Base-by-base conservation (phyloP, 352 stramenopile genomes). In the Pythium monospermum region DNA sequence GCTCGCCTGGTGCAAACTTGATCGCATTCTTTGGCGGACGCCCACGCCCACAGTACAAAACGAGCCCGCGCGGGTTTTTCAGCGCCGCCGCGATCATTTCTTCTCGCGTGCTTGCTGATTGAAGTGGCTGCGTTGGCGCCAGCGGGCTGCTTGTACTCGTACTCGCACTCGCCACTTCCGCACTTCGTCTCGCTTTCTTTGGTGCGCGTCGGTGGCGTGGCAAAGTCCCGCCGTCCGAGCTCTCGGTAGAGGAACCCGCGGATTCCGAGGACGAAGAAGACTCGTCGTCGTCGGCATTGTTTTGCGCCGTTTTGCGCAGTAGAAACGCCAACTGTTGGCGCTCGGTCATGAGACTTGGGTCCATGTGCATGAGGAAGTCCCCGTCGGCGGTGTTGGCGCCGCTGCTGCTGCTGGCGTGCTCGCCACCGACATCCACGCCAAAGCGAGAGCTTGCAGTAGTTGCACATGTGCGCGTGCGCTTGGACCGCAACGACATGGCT, bases 341-440 rank as follows among this genome's bases (percentile, higher is more conserved):
- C 68, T 91, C 80, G 45, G 80, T 91, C 80, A 91, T 91, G 30
- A 85, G 62, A 35, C 69, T 85, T 31, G 75, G 70, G 52, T 91
- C 66, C 64, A 82, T 55, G 35, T 57, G 46, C 39, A 63, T 32
- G n/a, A 32, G 50, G 18, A 59, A 39, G 51, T 68, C 55, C 42
- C 47, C 27, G 36, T 46, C 53, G 32, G 25, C 26, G 53, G 28
- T n/a, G 40, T 15, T 18, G 26, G 46, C 54, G 38, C 23, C 37
- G n/a, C 26, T 19, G 33, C 26, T 26, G 25, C 33, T 49, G n/a
- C n/a, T n/a, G n/a, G n/a, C n/a, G n/a, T n/a, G n/a, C n/a, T n/a
- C n/a, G n/a, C n/a, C n/a, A n/a, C n/a, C n/a, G n/a, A n/a, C n/a
- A n/a, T n/a, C n/a, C n/a, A n/a, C n/a, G n/a, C n/a, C n/a, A n/a